Percentiles rank a stretch among this genome's conserved stretches.
phyloP scores from a whole-genome alignment of 1,139 yeast genomes.

The Pneumocystis sp. region DNA sequence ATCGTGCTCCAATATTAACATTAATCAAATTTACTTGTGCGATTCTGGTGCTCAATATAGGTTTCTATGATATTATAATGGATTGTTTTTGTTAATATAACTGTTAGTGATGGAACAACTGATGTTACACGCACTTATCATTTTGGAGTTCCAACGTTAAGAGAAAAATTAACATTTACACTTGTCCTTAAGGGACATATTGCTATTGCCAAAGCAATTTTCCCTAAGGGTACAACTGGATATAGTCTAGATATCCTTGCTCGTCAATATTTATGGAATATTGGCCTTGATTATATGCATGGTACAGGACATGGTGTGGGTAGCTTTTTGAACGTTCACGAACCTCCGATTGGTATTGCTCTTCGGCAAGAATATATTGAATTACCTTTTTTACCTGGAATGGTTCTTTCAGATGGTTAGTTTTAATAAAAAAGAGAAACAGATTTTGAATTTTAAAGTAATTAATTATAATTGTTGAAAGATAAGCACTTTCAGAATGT shows the following conservation, averaged over 20 bases:
- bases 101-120: conserved; percentile 64
- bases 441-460: background rate
- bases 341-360: conserved; percentile 91
- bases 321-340: conserved; percentile 81
- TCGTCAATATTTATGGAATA: conserved; percentile 73
- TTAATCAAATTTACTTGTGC: conserved; percentile 61
- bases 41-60: conserved; percentile 91
- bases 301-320: conserved; percentile 99
- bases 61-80: conserved; percentile 2
- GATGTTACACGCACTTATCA: conserved; percentile 91
- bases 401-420: conserved; percentile 49
- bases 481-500: background rate
- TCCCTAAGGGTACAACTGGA: conserved; percentile 84
- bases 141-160: conserved; percentile 51
- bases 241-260: conserved; percentile 73
- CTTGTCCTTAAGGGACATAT: conserved; percentile 84
- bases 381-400: conserved; percentile 46
- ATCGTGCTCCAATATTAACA: conserved; percentile 53
- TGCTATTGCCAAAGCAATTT: conserved; percentile 57
- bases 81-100: background rate
- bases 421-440: background rate
- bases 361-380: conserved; percentile 27
- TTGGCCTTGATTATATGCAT: conserved; percentile 83
- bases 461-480: background rate
- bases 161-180: conserved; percentile 65